Conservation (phyloP, 2,329 filamentous ascomycete genomes). For the Colletotrichum sp. region DNA sequence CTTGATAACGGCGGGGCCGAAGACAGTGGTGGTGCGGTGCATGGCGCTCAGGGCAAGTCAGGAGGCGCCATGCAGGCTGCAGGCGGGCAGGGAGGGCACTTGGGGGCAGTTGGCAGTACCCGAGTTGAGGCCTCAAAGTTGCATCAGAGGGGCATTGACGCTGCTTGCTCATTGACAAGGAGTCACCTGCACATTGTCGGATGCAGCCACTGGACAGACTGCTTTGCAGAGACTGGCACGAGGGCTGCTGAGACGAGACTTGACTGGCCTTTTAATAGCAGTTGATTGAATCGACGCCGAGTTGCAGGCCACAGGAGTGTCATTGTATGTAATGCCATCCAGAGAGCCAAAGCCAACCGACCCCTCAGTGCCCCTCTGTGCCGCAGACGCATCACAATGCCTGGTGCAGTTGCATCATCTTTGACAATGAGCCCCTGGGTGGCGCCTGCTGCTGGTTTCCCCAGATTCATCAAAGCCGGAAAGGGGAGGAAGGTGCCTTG, state of each 20-base stretch:
- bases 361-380: not conserved
- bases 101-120: not conserved
- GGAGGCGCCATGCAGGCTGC: not conserved
- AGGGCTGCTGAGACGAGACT: not conserved
- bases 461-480: not conserved
- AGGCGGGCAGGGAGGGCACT: not conserved
- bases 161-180: not conserved
- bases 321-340: not conserved
- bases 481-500: not conserved
- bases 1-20: not conserved
- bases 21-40: not conserved
- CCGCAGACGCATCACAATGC: not conserved
- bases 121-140: not conserved
- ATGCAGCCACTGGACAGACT: not conserved
- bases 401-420: not conserved
- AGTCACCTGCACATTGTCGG: slow-evolving; percentile 6
- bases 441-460: not conserved
- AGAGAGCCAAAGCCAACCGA: not conserved
- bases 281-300: not conserved
- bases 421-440: not conserved
- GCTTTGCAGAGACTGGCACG: slow-evolving; percentile 4
- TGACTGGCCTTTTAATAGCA: not conserved
- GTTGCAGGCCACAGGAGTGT: not conserved
- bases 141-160: not conserved
- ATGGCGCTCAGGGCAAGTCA: slow-evolving; percentile 15